Evolutionary conservation across 805 yeast genomes (phyloP), one percentile per base, ranked within the genome.

Genomic region (Candida lessepsii): DNA sequence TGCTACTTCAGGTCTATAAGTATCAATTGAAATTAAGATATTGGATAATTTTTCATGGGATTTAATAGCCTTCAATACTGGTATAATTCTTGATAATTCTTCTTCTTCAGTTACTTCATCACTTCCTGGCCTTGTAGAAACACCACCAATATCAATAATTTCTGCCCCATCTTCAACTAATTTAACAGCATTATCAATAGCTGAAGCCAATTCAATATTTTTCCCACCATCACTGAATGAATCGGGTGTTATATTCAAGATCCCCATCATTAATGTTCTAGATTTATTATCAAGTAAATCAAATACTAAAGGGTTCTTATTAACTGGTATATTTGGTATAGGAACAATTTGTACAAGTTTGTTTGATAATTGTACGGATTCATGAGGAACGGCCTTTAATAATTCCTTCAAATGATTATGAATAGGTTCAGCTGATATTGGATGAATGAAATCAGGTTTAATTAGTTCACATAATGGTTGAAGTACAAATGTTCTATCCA

Each of bases 101-200:
- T 78, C 90, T n/a, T 73, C 75, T 15, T 59, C 73, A 2, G 74
- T 53, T 0, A 84, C 81, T 40, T 78, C 86, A 1, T 49, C 53
- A 1, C 95, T 78, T 1, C 88, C 87, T 0, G 99, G 99, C 37
- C 95, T 74, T 0, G 99, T 93, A 1, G 96, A 87, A 42, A 88
- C 86, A 2, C 99, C 99, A 7, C 99, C 99, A 40, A 93, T 74
- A 58, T 93, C 99, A 27, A 93, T 70, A 21, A 93, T 85, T 19
- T 71, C 69, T n/a, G 89, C 86, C 1, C 87, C 89, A 16, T 73
- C 64, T 0, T 58, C 51, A 5, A 78, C 71, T 71, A 86, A 72
- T 27, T 60, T 47, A 29, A 61, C 56, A 0, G 83, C 84, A 17
- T 66, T 63, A 0, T 51, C 53, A 19, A 82, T 54, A 2, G 80